Evolutionary conservation across 306 rosid genomes (phyloP).

Genomic region (Trifolium repens): DNA sequence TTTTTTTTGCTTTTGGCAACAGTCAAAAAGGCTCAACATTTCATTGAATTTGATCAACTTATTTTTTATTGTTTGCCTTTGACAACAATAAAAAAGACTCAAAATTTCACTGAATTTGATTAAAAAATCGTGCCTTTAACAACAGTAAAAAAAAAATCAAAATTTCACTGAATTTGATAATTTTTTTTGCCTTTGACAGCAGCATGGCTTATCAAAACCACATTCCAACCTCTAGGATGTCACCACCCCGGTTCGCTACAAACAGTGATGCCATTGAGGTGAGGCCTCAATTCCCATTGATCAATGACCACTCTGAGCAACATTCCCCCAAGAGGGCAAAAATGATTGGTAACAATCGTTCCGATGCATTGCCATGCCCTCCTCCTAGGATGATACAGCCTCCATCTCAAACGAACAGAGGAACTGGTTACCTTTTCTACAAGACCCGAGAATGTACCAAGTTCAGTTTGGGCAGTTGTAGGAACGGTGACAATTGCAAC

Average conservation of each 20-base stretch:
- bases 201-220: conserved; percentile 65
- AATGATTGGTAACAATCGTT: conserved; percentile 49
- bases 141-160: background rate
- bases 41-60: conserved; percentile 16
- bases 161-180: conserved; percentile 29
- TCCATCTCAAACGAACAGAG: conserved; percentile 56
- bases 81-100: no score
- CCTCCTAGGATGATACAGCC: conserved; percentile 46
- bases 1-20: no score
- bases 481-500: conserved; percentile 87
- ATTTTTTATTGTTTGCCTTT: no score
- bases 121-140: no score
- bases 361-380: background rate
- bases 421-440: conserved; percentile 69
- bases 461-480: conserved; percentile 68
- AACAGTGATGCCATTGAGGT: conserved; percentile 62
- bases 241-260: conserved; percentile 48
- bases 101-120: no score
- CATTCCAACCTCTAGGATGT: conserved; percentile 48
- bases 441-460: conserved; percentile 91
- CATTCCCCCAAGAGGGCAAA: conserved; percentile 68
- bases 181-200: conserved; percentile 3
- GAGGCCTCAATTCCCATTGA: conserved; percentile 62
- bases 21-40: background rate
- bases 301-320: conserved; percentile 44